Conservation (phyloP, 805 yeast genomes). For the Wickerhamomyces bisporus region DNA sequence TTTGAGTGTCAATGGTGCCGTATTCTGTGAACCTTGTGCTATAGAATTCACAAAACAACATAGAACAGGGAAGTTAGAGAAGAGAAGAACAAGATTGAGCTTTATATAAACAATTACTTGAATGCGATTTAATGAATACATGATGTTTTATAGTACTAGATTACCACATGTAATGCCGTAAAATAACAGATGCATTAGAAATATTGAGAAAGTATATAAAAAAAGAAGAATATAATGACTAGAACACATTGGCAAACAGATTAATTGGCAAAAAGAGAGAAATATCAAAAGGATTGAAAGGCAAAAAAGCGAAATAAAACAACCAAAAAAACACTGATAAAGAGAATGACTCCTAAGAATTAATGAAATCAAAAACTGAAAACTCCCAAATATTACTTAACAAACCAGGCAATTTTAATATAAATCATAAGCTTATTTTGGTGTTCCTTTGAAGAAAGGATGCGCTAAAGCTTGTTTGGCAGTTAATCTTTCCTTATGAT, state of each 20-base stretch:
- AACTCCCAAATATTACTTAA: no score
- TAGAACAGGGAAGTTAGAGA: constrained; percentile 14
- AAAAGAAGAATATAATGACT: no score
- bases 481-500: constrained; percentile 83
- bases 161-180: no score
- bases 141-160: no score
- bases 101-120: constrained; percentile 12
- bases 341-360: no score
- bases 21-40: constrained; percentile 44
- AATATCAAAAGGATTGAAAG: not conserved
- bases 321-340: no score
- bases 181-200: no score
- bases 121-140: no score
- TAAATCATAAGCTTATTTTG: constrained; percentile 2
- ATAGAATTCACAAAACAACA: constrained; percentile 4
- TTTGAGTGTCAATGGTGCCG: constrained; percentile 40
- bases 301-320: no score
- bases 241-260: no score
- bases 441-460: constrained; percentile 32
- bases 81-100: constrained; percentile 23
- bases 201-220: no score
- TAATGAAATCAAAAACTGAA: no score
- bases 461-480: constrained; percentile 87
- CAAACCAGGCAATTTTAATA: not conserved
- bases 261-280: not conserved